Evolutionary conservation across 1,284 basidiomycete genomes (phyloP).

Genomic region (Microbotryum violaceum): DNA sequence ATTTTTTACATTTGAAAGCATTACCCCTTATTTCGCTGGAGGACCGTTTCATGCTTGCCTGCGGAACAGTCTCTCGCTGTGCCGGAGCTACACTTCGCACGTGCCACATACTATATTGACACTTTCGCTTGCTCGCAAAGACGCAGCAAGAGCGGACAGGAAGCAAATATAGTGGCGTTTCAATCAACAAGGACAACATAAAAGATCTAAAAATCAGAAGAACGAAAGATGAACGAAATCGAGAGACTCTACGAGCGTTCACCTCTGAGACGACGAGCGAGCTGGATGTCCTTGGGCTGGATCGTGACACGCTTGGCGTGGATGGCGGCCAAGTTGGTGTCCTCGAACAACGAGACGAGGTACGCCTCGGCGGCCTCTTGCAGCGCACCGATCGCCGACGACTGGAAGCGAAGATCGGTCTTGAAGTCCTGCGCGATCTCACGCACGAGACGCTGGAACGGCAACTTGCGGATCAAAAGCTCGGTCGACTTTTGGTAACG

Average conservation of each 20-base stretch:
- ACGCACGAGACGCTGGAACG: conserved; percentile 36
- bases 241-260: conserved; percentile 56
- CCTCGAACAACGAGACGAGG: conserved; percentile 73
- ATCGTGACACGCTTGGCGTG: conserved; percentile 55
- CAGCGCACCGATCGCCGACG: conserved; percentile 33
- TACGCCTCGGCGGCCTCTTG: conserved; percentile 58
- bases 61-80: too few relatives aligned
- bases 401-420: conserved; percentile 36
- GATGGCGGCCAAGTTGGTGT: conserved; percentile 49
- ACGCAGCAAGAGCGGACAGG: too few relatives aligned
- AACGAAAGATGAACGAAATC: neutral
- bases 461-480: conserved; percentile 48
- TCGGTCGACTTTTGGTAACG: conserved; percentile 51
- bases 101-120: too few relatives aligned
- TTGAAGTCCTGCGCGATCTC: conserved; percentile 39
- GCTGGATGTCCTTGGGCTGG: conserved; percentile 55
- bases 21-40: too few relatives aligned
- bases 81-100: too few relatives aligned
- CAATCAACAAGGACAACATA: neutral
- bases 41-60: too few relatives aligned
- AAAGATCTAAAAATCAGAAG: conserved; percentile 52
- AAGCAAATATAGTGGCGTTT: too few relatives aligned
- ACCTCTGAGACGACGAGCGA: conserved; percentile 67
- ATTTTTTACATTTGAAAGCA: too few relatives aligned
- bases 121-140: too few relatives aligned